phyloP scores from a whole-genome alignment of 306 rosid genomes.

The Hylodesmum podocarpum region DNA sequence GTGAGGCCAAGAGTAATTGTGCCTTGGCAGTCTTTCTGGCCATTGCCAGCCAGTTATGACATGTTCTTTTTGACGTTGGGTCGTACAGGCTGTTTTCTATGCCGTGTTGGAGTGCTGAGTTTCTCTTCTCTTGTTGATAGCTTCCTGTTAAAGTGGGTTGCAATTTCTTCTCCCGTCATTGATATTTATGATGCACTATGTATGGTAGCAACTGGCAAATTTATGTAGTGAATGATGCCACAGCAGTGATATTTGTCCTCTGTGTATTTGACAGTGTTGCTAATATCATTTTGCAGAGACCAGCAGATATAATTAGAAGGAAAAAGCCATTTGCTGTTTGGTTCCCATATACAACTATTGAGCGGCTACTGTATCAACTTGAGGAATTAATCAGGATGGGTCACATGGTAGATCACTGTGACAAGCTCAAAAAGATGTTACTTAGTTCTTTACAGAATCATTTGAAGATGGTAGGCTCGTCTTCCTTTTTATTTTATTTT shows the following conservation, averaged over 20 bases:
- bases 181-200: not conserved
- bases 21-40: not conserved
- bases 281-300: slow-evolving; percentile 56
- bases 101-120: not conserved
- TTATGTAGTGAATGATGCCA: not conserved
- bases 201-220: not conserved
- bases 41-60: not conserved
- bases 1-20: not conserved
- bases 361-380: slow-evolving; percentile 66
- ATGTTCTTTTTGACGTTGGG: not conserved
- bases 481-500: not conserved
- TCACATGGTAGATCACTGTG: slow-evolving; percentile 83
- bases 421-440: slow-evolving; percentile 64
- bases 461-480: slow-evolving; percentile 60
- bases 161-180: not conserved
- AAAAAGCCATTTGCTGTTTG: slow-evolving; percentile 81
- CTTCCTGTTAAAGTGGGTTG: not conserved
- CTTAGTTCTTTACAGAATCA: slow-evolving; percentile 67
- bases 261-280: slow-evolving; percentile 15
- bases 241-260: not conserved
- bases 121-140: not conserved
- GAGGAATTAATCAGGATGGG: slow-evolving; percentile 71
- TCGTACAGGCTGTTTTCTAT: not conserved
- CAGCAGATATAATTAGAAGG: slow-evolving; percentile 65
- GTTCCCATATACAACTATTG: slow-evolving; percentile 85